Evolutionary conservation across 2,329 filamentous ascomycete genomes (phyloP).

Genomic region (Clonostachys byssicola): DNA sequence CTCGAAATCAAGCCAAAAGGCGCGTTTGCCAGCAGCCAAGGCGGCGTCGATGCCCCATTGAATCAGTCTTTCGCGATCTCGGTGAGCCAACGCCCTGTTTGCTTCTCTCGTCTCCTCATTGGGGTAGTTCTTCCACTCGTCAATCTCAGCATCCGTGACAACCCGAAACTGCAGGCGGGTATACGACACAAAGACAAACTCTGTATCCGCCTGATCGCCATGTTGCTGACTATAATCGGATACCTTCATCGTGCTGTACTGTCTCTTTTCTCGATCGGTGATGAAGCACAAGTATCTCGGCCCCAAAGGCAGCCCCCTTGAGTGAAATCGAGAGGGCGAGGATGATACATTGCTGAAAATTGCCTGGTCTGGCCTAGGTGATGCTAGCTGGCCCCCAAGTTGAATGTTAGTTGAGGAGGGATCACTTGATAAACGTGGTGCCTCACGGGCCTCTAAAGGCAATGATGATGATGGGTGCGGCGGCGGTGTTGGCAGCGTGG

Average conservation of each 20-base stretch:
- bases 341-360: not conserved
- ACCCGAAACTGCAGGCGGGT: conserved; percentile 30
- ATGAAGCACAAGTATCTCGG: conserved; percentile 16
- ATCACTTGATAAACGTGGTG: too few species aligned
- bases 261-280: conserved; percentile 4
- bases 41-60: conserved; percentile 30
- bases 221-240: conserved; percentile 11
- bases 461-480: not conserved
- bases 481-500: too few species aligned
- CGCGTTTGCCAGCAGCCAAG: conserved; percentile 23
- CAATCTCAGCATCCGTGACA: conserved; percentile 12
- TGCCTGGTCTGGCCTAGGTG: not conserved
- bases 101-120: conserved; percentile 9
- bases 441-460: not conserved
- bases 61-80: conserved; percentile 19
- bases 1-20: conserved; percentile 36
- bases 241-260: conserved; percentile 13
- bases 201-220: conserved; percentile 13
- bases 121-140: conserved; percentile 2
- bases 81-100: conserved; percentile 7
- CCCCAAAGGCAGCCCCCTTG: not conserved
- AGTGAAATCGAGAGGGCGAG: not conserved
- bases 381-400: not conserved
- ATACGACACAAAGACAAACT: conserved; percentile 34
- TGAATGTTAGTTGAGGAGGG: too few species aligned